phyloP scores from a whole-genome alignment of 2,329 filamentous ascomycete genomes.

The Sphaerulina musiva region DNA sequence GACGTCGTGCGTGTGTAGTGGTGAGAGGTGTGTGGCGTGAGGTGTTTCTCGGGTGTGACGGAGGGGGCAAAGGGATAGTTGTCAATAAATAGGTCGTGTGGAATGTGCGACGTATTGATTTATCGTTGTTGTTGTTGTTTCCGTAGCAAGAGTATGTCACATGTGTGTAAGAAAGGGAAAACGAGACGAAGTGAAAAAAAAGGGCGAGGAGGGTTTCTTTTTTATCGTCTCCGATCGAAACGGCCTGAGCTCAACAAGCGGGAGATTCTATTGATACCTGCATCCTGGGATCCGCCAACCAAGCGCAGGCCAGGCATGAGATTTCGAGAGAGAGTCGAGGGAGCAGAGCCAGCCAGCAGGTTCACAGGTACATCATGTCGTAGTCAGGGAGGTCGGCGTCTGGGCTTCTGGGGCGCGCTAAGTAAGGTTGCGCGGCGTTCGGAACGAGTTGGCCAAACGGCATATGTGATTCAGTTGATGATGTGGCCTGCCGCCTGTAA shows the following conservation, averaged over 20 bases:
- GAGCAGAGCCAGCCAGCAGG: not conserved
- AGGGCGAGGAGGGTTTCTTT: slow-evolving; percentile 14
- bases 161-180: not conserved
- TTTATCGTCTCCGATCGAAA: slow-evolving; percentile 1
- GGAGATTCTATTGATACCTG: slow-evolving; percentile 1
- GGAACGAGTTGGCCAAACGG: slow-evolving; percentile 1
- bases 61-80: not conserved
- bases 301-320: no score
- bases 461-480: not conserved
- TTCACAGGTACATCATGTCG: not conserved
- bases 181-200: not conserved
- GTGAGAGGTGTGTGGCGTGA: not conserved
- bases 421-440: slow-evolving; percentile 13
- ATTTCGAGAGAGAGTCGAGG: no score
- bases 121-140: no score
- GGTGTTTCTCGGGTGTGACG: not conserved
- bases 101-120: slow-evolving; percentile 4
- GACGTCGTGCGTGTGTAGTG: not conserved
- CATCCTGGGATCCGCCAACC: not conserved
- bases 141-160: not conserved
- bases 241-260: slow-evolving; percentile 6
- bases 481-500: no score
- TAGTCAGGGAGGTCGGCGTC: not conserved
- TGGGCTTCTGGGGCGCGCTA: not conserved
- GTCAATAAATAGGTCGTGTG: slow-evolving; percentile 1